phyloP scores from a whole-genome alignment of 2,329 filamentous ascomycete species.

The Grosmannia serpens region DNA sequence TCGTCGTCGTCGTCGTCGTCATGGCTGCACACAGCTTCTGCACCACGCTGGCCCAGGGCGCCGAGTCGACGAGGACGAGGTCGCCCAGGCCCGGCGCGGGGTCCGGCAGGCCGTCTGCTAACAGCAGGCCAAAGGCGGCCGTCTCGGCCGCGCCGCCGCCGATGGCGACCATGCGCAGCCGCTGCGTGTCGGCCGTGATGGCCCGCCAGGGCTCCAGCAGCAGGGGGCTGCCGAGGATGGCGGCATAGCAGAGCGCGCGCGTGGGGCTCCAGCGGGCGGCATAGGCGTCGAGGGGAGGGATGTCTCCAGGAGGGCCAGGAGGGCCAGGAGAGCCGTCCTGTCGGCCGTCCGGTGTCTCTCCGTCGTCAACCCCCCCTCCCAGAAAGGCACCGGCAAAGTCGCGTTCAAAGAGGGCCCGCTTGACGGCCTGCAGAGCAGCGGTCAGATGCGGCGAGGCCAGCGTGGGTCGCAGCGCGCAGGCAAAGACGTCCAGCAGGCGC shows the following conservation, averaged over 20 bases:
- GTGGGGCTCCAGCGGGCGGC: conserved; percentile 85
- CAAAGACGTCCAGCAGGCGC: conserved; percentile 58
- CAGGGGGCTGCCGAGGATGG: conserved; percentile 28
- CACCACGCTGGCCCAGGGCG: conserved; percentile 60
- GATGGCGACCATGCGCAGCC: conserved; percentile 17
- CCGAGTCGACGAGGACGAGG: conserved; percentile 68
- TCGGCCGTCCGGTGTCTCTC: background rate
- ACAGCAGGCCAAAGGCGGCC: conserved; percentile 36
- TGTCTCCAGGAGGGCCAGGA: no score
- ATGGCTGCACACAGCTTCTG: conserved; percentile 45
- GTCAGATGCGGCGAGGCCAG: conserved; percentile 36
- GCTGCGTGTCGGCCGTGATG: background rate
- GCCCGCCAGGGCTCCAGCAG: conserved; percentile 5
- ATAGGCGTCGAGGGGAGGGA: conserved; percentile 59
- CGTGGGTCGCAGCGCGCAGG: conserved; percentile 44
- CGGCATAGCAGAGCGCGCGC: conserved; percentile 69
- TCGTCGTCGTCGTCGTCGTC: conserved; percentile 22
- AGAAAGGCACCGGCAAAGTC: conserved; percentile 78
- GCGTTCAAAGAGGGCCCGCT: conserved; percentile 72
- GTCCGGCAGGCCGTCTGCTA: conserved; percentile 16
- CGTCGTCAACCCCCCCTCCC: conserved; percentile 14
- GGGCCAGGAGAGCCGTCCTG: no score
- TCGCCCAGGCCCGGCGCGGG: conserved; percentile 15
- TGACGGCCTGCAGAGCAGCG: conserved; percentile 64
- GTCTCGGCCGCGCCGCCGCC: conserved; percentile 54